Conservation (phyloP, 257 asterid genomes). For the Solanum stenotomum region DNA sequence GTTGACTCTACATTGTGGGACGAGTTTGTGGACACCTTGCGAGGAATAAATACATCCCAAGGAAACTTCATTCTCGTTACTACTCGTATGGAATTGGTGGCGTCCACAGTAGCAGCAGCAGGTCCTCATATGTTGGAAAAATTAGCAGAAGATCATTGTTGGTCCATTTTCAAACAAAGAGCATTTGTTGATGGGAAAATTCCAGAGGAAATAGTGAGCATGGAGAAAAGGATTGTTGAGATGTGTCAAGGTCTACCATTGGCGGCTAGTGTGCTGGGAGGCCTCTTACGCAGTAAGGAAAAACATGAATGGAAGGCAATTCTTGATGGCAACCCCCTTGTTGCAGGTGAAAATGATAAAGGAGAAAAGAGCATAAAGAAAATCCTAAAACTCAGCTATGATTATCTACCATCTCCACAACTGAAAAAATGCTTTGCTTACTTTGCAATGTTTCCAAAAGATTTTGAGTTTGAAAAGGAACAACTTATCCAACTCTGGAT, state of each 20-base stretch:
- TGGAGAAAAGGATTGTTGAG: background rate
- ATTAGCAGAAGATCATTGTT: background rate
- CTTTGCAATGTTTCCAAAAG: constrained; percentile 17
- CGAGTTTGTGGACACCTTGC: background rate
- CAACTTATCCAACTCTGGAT: constrained; percentile 19
- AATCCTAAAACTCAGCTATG: constrained; percentile 14
- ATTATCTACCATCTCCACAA: constrained; percentile 4
- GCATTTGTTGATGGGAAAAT: background rate
- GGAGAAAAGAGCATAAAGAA: background rate
- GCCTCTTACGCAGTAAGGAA: background rate
- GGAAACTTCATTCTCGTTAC: constrained; percentile 13
- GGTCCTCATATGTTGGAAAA: background rate
- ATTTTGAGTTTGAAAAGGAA: constrained; percentile 4
- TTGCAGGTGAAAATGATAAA: background rate
- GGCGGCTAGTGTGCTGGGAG: constrained; percentile 3
- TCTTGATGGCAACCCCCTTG: background rate
- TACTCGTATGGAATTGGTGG: constrained; percentile 1
- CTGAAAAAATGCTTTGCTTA: constrained; percentile 12
- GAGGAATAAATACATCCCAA: background rate
- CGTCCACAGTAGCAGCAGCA: background rate
- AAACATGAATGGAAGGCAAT: constrained; percentile 6
- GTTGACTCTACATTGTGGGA: background rate
- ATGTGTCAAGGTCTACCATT: constrained; percentile 14
- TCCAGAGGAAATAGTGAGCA: background rate
- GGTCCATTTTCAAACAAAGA: constrained; percentile 3